These are phyloP conservation scores for Eragrostis curvula DNA, from an alignment of 176 grass and related monocot genomes.

Conservation along the genomic window DNA sequence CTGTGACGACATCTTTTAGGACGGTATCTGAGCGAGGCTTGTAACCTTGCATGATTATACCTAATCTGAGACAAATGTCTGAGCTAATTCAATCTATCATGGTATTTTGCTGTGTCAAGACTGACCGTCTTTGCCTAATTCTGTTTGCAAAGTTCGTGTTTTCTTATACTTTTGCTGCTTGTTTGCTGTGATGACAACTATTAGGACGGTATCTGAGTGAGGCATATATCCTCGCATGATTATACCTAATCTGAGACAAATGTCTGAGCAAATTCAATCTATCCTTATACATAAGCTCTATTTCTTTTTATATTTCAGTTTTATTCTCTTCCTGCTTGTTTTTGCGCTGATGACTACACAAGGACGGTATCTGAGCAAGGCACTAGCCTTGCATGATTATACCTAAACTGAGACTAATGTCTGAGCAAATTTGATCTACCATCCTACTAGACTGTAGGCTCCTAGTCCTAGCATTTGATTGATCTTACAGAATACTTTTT, in stretches of 20 bases:
- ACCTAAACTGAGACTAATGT: conserved; percentile 21
- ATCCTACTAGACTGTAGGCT: not conserved
- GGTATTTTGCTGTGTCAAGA: too few species aligned
- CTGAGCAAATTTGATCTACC: not conserved
- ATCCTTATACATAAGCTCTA: not conserved
- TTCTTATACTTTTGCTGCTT: not conserved
- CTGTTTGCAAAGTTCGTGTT: too few species aligned
- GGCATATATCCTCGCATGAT: conserved; percentile 3
- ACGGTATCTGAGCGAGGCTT: conserved; percentile 25
- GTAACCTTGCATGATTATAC: conserved; percentile 17
- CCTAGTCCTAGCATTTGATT: not conserved
- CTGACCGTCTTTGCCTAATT: too few species aligned
- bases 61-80: conserved; percentile 12
- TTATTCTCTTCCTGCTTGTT: not conserved
- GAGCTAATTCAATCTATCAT: not conserved
- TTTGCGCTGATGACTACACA: conserved; percentile 2
- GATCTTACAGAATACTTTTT: not conserved
- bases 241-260: conserved; percentile 17
- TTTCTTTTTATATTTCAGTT: not conserved
- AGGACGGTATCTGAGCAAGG: conserved; percentile 38
- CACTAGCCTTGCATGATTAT: conserved; percentile 6
- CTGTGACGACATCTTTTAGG: conserved; percentile 9
- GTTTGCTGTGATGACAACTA: not conserved
- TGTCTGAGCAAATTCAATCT: not conserved
- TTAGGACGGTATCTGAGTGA: conserved; percentile 35